A percentile compares a stretch with the other conserved stretches of the same genome.
These are phyloP conservation scores for Naematelia aurantialba DNA, from an alignment of 768 basidiomycete species.

Conservation along the genomic window DNA sequence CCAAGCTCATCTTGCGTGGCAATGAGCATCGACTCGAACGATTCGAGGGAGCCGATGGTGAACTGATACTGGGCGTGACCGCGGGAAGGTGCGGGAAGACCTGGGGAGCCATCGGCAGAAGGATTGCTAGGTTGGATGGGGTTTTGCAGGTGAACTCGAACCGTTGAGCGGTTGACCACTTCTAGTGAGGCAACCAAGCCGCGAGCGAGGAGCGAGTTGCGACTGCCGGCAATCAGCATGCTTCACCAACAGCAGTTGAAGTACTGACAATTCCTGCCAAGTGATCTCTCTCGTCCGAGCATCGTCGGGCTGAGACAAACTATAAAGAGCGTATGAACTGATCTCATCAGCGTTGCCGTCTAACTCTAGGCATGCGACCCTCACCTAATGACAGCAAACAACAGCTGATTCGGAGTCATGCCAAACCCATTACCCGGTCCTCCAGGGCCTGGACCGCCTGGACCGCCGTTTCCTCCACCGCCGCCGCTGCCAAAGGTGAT, in stretches of 20 bases:
- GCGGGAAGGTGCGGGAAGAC: constrained; percentile 43
- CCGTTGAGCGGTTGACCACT: constrained; percentile 83
- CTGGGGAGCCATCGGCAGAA: constrained; percentile 21
- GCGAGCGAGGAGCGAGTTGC: constrained; percentile 92
- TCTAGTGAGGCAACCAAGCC: constrained; percentile 90
- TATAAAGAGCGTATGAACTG: constrained; percentile 44
- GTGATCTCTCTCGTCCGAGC: constrained; percentile 76
- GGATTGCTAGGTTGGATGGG: constrained; percentile 54
- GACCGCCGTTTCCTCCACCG: constrained; percentile 34
- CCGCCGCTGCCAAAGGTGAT: constrained; percentile 40
- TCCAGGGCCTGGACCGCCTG: constrained; percentile 29
- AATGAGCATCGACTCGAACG: constrained; percentile 90
- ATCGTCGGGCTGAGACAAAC: constrained; percentile 38
- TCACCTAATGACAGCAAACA: constrained; percentile 37
- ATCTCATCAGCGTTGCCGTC: not conserved
- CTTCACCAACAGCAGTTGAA: not conserved
- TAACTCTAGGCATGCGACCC: not conserved
- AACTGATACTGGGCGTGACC: constrained; percentile 65
- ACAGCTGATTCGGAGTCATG: constrained; percentile 45
- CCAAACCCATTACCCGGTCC: constrained; percentile 32
- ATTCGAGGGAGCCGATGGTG: constrained; percentile 95
- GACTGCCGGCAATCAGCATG: constrained; percentile 46
- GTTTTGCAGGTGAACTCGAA: constrained; percentile 87
- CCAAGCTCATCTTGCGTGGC: constrained; percentile 87
- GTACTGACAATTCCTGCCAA: constrained; percentile 84